Base-by-base conservation (phyloP, 805 yeast genomes). In the Zygosaccharomyces lentus region DNA sequence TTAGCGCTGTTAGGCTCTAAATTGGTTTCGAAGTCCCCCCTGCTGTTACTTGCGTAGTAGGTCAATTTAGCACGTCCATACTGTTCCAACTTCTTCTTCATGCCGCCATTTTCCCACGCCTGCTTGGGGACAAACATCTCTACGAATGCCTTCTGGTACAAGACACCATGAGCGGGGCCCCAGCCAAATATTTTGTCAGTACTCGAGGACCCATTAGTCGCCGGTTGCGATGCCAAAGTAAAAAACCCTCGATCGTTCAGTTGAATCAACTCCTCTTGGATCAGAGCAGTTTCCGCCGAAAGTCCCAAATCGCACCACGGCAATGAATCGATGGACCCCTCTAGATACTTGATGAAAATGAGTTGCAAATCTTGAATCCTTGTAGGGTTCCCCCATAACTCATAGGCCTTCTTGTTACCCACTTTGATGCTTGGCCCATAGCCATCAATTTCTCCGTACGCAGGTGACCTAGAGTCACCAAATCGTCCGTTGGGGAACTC, bases 391-490 rank as follows among this genome's bases (percentile, higher is more conserved):
- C 96, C 96, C 96, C 97, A 90, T 15, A 80, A 71, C 44, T 77
- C 78, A 41, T 75, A 70, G 1, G 95, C 95, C 58, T 75, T 78
- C 30, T 76, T 73, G 9, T 81, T 75, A 6, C 83, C 76, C 4
- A 87, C 81, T 59, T 90, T 90, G 57, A 93, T 76, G 2, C 85
- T 79, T 0, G 97, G 96, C 2, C 98, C 98, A 64, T 91, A 93
- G 25, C 98, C 98, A 64, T 90, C 97, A 57, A 91, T 87, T 68
- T 91, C 97, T 72, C 98, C 99, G 66, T 86, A 91, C 1, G 98
- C 98, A 15, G 97, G 96, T 27, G 96, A 87, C 58, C 93, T 75
- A 0, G 96, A 86, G 68, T 89, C 96, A 69, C 97, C 95, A 65
- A 87, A 88, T 69, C 98, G 77, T 62, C 97, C 96, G 66, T 90